Evolutionary conservation across 2,329 filamentous ascomycete genomes (phyloP), one percentile per base, ranked within the genome.

Genomic region (Hypomyces perniciosus): DNA sequence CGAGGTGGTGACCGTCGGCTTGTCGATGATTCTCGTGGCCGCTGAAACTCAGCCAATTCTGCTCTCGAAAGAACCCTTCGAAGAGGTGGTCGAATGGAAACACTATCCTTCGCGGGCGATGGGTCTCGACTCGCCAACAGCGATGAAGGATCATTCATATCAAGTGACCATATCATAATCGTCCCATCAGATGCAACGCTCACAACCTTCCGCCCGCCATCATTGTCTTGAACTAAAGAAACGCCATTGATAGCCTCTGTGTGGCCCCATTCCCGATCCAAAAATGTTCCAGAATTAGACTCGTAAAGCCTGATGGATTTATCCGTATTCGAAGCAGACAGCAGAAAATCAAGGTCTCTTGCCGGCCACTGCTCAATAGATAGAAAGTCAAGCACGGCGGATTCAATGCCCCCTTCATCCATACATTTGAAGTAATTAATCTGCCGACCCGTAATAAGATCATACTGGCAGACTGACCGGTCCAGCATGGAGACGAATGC

Each of bases 301-400:
- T 96, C 88, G 61, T 99, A 99, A 12, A 99, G 73, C 34, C 93
- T 79, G 50, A 99, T 85, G 1, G 93, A 97, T 65, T 97, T 99
- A 68, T 99, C 93, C 1, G 89, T 96, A 59, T 91, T 91, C 7
- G 92, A 96, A 8, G 93, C 79, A n/a, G 90, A 91, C 13, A 93
- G 78, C 46, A 99, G 77, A 46, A 95, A 79, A 29, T 84, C 80
- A 3, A 78, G 68, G 38, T 73, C 82, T 65, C 66, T 76, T 41
- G 68, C 78, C 68, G 55, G 77, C 67, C 60, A 82, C 70, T 63
- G 82, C 61, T 64, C 83, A 51, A 84, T 81, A 2, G 83, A 82
- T 30, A 99, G 75, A 1, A 87, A 88, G 57, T 91, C 88, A 58
- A 97, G 72, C 40, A 93, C 82, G 0, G 92, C 92, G 5, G 90